These are phyloP conservation scores for Neurospora intermedia DNA, from an alignment of 495 filamentous ascomycete genomes.

Conservation along the genomic window DNA sequence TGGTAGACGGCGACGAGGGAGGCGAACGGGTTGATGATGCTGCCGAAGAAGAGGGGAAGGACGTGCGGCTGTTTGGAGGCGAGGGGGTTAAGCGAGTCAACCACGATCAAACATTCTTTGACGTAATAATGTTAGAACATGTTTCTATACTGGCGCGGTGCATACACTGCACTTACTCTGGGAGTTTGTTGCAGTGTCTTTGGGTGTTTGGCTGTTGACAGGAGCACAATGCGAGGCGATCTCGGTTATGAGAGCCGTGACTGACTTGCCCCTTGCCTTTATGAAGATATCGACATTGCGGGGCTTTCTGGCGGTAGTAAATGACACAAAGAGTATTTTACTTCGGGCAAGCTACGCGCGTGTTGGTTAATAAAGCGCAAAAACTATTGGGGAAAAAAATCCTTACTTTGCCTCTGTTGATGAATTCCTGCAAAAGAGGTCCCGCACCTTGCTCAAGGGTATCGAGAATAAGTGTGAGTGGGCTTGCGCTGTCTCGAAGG, in stretches of 20 bases:
- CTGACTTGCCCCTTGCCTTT: slow-evolving; percentile 45
- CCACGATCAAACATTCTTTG: slow-evolving; percentile 45
- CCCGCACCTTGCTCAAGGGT: slow-evolving; percentile 70
- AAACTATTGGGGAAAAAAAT: neutral
- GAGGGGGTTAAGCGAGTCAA: slow-evolving; percentile 53
- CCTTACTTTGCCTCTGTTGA: slow-evolving; percentile 60
- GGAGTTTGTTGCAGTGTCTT: slow-evolving; percentile 8
- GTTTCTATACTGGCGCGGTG: slow-evolving; percentile 8
- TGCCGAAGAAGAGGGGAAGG: slow-evolving; percentile 45
- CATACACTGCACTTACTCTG: slow-evolving; percentile 26
- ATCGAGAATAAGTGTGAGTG: slow-evolving; percentile 78
- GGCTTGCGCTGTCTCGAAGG: slow-evolving; percentile 67
- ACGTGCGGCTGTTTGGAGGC: slow-evolving; percentile 21
- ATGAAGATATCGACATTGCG: slow-evolving; percentile 52
- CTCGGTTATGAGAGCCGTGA: slow-evolving; percentile 41
- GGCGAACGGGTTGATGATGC: slow-evolving; percentile 41
- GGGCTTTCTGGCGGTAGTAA: slow-evolving; percentile 52
- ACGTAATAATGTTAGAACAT: slow-evolving; percentile 18
- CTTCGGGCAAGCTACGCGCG: slow-evolving; percentile 31
- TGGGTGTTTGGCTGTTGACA: slow-evolving; percentile 23
- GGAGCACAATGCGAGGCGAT: slow-evolving; percentile 39
- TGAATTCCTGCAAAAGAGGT: slow-evolving; percentile 63
- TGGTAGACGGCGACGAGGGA: slow-evolving; percentile 59
- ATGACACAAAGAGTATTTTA: slow-evolving; percentile 68
- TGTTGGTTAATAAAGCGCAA: neutral